Base-by-base conservation (phyloP, 2,329 filamentous ascomycete genomes). In the Coniochaeta hoffmannii region DNA sequence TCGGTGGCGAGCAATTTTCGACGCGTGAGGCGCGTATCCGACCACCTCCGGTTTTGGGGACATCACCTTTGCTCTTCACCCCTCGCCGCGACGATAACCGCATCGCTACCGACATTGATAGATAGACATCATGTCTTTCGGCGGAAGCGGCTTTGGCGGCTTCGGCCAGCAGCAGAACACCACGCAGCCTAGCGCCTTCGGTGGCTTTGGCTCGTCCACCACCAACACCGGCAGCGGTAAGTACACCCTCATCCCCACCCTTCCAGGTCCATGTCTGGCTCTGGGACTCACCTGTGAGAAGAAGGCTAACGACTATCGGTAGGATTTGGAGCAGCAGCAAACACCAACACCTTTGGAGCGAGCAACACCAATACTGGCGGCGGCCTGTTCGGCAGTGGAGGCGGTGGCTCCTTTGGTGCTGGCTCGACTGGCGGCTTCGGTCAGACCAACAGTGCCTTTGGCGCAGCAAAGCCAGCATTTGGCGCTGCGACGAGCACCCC, bases 101-200 rank as follows among this genome's bases (percentile, higher is more conserved):
- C 8, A 28, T 46, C 41, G n/a, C n/a, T 10, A 36, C 54, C 54
- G 7, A 19, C n/a, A 31, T 50, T n/a, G 9, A n/a, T n/a, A n/a
- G 12, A 35, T 53, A 28, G n/a, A 22, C 66, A 74, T 60, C 65
- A 84, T 84, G 81, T 80, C 80, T 65, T 81, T 81, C 63, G 75
- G 76, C 63, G 73, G 75, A 59, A n/a, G 41, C 26, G 77, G 78
- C 64, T 76, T 77, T 66, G 72, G 74, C 74, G 79, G 81, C 74
- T 86, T 87, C 71, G 82, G 82, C 71, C 76, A 78, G 49, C 26
- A 51, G 65, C 78, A 77, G 60, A 83, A 79, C 66, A 75, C 73
- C 55, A 72, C 71, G 52, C 70, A 76, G 66, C 61, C 69, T 22
- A 63, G 61, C 52, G 74, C 72, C 22, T 88, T 88, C 69, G 80